Evolutionary conservation across 2,329 filamentous ascomycete genomes (phyloP).

Genomic region (Leptosphaerulina australis): DNA sequence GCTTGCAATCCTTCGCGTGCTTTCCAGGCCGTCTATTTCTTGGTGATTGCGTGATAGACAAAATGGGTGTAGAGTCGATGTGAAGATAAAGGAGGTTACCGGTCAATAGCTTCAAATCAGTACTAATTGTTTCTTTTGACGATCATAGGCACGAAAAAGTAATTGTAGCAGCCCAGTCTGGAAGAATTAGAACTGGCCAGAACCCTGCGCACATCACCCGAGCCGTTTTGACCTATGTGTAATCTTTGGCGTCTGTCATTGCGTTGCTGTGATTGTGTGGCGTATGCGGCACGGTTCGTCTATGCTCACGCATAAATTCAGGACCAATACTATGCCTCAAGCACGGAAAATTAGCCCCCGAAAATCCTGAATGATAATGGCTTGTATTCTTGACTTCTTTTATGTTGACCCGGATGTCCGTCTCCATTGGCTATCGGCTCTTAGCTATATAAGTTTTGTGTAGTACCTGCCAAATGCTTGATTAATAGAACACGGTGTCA

Average conservation of each 20-base stretch:
- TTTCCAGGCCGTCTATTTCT: background rate
- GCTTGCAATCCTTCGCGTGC: slow-evolving; percentile 6
- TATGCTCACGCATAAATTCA: slow-evolving; percentile 10
- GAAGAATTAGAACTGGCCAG: background rate
- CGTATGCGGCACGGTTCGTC: slow-evolving; percentile 3
- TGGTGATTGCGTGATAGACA: background rate
- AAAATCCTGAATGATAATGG: too few species aligned
- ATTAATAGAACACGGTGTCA: background rate
- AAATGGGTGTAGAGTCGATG: background rate
- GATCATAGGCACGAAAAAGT: slow-evolving; percentile 8
- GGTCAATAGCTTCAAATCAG: slow-evolving; percentile 1
- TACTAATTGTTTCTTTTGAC: background rate
- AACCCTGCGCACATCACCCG: slow-evolving; percentile 12
- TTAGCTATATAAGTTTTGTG: background rate
- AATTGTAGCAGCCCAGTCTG: slow-evolving; percentile 2
- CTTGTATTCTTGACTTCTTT: too few species aligned
- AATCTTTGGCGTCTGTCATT: slow-evolving; percentile 5
- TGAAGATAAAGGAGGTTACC: background rate
- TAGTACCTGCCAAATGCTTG: background rate
- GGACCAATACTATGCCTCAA: slow-evolving; percentile 5
- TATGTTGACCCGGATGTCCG: too few species aligned
- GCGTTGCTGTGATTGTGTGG: slow-evolving; percentile 2
- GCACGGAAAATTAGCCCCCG: background rate
- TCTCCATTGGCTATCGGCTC: background rate
- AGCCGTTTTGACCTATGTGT: slow-evolving; percentile 1